These are phyloP conservation scores for Pseudonitzschia multiseries DNA, from an alignment of 108 stramenopile species.

Conservation along the genomic window DNA sequence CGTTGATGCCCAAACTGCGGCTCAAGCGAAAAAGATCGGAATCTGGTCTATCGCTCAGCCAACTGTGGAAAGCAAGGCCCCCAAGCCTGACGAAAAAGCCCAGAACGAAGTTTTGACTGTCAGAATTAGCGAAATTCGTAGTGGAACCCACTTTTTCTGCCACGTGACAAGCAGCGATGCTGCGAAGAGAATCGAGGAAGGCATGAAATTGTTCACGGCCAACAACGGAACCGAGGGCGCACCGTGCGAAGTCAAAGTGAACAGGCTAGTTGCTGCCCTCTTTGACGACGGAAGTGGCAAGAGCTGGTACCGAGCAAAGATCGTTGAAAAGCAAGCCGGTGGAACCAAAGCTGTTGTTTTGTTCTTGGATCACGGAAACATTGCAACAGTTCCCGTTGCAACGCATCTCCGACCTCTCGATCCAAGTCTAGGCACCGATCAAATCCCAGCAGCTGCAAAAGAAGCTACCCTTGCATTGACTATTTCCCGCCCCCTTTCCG, in stretches of 20 bases:
- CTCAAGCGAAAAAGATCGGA: slow-evolving; percentile 74
- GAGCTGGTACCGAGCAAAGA: slow-evolving; percentile 96
- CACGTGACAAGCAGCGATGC: slow-evolving; percentile 74
- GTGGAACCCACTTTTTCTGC: slow-evolving; percentile 91
- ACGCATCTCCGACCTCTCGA: slow-evolving; percentile 88
- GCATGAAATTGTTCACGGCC: slow-evolving; percentile 87
- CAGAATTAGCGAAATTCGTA: slow-evolving; percentile 88
- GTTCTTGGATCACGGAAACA: slow-evolving; percentile 97
- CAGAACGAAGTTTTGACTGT: slow-evolving; percentile 59
- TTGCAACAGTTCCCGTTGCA: slow-evolving; percentile 69
- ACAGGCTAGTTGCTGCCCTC: slow-evolving; percentile 88
- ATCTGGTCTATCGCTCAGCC: slow-evolving; percentile 70
- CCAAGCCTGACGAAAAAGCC: slow-evolving; percentile 46
- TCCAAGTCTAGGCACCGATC: slow-evolving; percentile 62
- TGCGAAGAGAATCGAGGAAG: slow-evolving; percentile 76
- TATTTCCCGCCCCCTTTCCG: slow-evolving; percentile 61
- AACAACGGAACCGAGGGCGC: slow-evolving; percentile 77
- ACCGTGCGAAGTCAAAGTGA: slow-evolving; percentile 75
- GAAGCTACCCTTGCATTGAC: slow-evolving; percentile 80
- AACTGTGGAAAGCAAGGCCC: slow-evolving; percentile 23
- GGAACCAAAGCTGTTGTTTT: slow-evolving; percentile 66
- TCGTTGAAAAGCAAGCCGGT: slow-evolving; percentile 61
- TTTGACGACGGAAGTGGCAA: slow-evolving; percentile 94
- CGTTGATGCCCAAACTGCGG: slow-evolving; percentile 73
- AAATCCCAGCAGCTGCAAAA: slow-evolving; percentile 81